These are phyloP conservation scores for Russula sp. DNA, from an alignment of 768 basidiomycete genomes.

Conservation along the genomic window DNA sequence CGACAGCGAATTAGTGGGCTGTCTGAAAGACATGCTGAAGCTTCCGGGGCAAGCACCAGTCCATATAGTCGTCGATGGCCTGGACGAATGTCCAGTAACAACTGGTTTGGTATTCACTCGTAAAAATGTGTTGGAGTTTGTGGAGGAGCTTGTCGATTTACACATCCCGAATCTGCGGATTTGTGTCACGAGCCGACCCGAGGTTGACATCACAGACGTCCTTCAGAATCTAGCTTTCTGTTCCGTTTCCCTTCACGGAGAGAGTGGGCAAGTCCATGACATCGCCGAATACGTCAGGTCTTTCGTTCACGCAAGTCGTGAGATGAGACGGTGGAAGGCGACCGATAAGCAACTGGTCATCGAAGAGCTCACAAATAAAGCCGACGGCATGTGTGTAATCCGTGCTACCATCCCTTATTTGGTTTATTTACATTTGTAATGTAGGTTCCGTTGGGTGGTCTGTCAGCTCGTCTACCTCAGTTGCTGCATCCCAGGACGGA, in stretches of 20 bases:
- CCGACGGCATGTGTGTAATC: neutral
- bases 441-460: conserved; percentile 3
- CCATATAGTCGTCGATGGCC: conserved; percentile 2
- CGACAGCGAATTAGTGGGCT: neutral
- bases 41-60: neutral
- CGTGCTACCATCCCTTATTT: too few species aligned
- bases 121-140: neutral
- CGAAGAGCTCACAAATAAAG: neutral
- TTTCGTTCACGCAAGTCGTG: neutral
- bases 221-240: neutral
- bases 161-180: neutral
- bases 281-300: neutral
- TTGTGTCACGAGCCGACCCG: conserved; percentile 6
- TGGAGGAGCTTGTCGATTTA: neutral
- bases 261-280: conserved; percentile 1
- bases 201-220: neutral
- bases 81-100: conserved; percentile 6
- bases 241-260: neutral
- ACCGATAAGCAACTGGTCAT: neutral
- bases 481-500: neutral
- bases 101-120: neutral
- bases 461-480: neutral
- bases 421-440: neutral
- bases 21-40: conserved; percentile 9
- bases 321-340: neutral